A percentile compares a stretch with the other conserved stretches of the same genome.
Conservation (phyloP, 2,329 filamentous ascomycete genomes). For the Alternaria conjuncta region DNA sequence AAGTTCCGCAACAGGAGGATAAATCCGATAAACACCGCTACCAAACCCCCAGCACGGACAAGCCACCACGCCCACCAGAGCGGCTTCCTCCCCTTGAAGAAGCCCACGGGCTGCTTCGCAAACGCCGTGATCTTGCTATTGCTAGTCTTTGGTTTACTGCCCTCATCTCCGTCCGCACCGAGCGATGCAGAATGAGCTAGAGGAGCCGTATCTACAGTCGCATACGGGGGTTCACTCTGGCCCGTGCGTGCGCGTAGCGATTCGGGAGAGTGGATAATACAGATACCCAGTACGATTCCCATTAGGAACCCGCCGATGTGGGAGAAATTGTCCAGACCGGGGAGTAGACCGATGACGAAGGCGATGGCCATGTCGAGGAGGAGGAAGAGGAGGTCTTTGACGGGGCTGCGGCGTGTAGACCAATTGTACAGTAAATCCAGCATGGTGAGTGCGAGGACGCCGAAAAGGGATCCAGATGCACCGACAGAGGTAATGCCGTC, state of each 20-base stretch:
- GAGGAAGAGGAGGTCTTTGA: constrained; percentile 87
- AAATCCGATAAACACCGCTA: constrained; percentile 84
- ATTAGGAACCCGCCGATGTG: constrained; percentile 97
- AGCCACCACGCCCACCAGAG: constrained; percentile 99
- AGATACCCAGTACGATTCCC: constrained; percentile 86
- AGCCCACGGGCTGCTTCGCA: constrained; percentile 63
- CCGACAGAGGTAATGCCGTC: constrained; percentile 81
- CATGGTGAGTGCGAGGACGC: constrained; percentile 84
- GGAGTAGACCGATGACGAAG: constrained; percentile 89
- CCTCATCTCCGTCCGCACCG: not conserved
- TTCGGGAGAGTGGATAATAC: constrained; percentile 86
- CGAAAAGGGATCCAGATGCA: constrained; percentile 89
- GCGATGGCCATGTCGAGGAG: constrained; percentile 84
- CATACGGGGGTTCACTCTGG: constrained; percentile 71
- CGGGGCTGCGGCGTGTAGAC: constrained; percentile 76
- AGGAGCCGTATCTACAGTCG: constrained; percentile 60
- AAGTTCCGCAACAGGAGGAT: constrained; percentile 90
- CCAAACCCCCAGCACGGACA: constrained; percentile 76
- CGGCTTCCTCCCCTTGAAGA: constrained; percentile 91
- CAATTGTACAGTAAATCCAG: constrained; percentile 94
- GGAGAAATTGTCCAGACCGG: constrained; percentile 94
- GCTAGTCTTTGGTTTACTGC: not conserved
- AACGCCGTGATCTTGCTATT: constrained; percentile 49
- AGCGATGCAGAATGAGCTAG: constrained; percentile 13
- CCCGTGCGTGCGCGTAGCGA: constrained; percentile 77